Evolutionary conservation across 1,284 basidiomycete species (phyloP).

Genomic region (Pseudozyma thailandica): DNA sequence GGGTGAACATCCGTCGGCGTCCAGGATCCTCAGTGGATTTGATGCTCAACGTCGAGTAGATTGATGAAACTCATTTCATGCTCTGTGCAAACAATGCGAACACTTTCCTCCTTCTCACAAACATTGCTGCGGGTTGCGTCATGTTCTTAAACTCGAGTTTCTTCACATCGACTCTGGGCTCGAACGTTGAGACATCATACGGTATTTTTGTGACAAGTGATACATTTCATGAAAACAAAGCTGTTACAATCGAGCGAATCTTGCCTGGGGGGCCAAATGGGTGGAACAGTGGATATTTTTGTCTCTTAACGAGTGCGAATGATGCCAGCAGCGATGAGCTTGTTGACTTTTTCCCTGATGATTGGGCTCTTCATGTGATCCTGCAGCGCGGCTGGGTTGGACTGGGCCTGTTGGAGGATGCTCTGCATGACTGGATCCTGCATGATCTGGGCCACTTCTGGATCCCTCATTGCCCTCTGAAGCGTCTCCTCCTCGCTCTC

Average conservation of each 20-base stretch:
- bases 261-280: too few species aligned
- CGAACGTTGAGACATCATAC: too few species aligned
- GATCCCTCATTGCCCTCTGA: slow-evolving; percentile 94
- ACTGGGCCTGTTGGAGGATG: slow-evolving; percentile 93
- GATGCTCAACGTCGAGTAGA: too few species aligned
- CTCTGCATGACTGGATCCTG: slow-evolving; percentile 72
- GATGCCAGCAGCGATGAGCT: slow-evolving; percentile 92
- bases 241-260: too few species aligned
- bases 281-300: background rate
- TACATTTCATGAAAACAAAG: too few species aligned
- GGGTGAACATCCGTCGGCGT: slow-evolving; percentile 4
- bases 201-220: too few species aligned
- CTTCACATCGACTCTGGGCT: too few species aligned
- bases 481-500: slow-evolving; percentile 95
- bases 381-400: slow-evolving; percentile 86
- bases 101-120: too few species aligned
- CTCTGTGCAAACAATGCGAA: background rate
- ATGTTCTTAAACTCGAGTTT: too few species aligned
- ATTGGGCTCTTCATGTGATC: slow-evolving; percentile 93
- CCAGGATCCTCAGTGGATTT: slow-evolving; percentile 5
- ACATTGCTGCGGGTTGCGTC: too few species aligned
- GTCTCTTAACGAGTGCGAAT: slow-evolving; percentile 71
- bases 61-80: too few species aligned
- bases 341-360: slow-evolving; percentile 85
- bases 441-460: slow-evolving; percentile 82